These are phyloP conservation scores for Boletus albobrunnescens DNA, from an alignment of 1,284 basidiomycete species.

Conservation along the genomic window DNA sequence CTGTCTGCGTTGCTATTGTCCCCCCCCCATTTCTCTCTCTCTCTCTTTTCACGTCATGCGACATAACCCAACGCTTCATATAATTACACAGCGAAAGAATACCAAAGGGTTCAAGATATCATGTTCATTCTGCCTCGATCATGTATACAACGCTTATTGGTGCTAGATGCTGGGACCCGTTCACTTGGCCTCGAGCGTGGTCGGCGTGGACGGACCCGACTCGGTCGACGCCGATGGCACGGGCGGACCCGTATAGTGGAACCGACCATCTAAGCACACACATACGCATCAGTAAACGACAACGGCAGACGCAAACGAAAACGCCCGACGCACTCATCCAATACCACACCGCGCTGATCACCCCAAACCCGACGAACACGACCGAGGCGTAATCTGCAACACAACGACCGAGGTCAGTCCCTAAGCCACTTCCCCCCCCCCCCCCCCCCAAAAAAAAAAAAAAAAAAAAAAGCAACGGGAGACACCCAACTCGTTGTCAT, in stretches of 20 bases:
- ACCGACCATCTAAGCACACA: slow-evolving; percentile 34
- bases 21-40: neutral
- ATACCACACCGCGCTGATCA: slow-evolving; percentile 56
- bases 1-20: neutral
- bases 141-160: neutral
- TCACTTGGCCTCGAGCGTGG: slow-evolving; percentile 13
- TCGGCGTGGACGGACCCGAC: neutral
- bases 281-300: too few relatives aligned
- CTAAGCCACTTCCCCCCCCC: too few relatives aligned
- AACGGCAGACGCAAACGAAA: neutral
- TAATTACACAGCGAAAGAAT: slow-evolving; percentile 11
- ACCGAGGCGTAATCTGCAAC: slow-evolving; percentile 57
- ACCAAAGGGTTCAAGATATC: neutral
- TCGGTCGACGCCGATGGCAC: slow-evolving; percentile 19
- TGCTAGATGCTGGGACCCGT: neutral
- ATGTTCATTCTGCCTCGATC: neutral
- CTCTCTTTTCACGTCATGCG: neutral
- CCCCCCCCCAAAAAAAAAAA: too few relatives aligned
- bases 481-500: slow-evolving; percentile 43
- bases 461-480: too few relatives aligned
- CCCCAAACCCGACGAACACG: slow-evolving; percentile 56
- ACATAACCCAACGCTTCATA: slow-evolving; percentile 8
- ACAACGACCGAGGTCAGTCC: too few relatives aligned
- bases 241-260: slow-evolving; percentile 41
- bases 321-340: slow-evolving; percentile 44